These are phyloP conservation scores for Fusarium xylarioides DNA, from an alignment of 2,329 filamentous ascomycete genomes.

Conservation along the genomic window DNA sequence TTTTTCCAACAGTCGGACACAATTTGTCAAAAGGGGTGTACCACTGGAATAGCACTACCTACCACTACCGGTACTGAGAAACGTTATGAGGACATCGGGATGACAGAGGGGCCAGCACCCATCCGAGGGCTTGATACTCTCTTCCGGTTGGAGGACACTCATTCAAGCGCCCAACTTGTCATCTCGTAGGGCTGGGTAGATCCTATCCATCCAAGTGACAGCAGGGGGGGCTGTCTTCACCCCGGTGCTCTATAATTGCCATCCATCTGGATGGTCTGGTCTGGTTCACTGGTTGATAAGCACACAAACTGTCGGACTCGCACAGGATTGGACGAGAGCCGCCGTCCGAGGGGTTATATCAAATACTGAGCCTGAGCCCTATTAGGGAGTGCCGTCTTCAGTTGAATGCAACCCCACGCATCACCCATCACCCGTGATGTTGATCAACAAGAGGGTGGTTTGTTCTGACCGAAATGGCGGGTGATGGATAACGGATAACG, in stretches of 20 bases:
- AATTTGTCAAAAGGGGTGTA: slow-evolving; percentile 23
- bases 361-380: neutral
- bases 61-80: neutral
- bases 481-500: slow-evolving; percentile 31
- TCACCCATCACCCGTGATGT: slow-evolving; percentile 13
- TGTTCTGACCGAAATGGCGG: slow-evolving; percentile 9
- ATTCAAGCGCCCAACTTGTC: slow-evolving; percentile 20
- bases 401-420: slow-evolving; percentile 22
- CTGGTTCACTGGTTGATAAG: slow-evolving; percentile 19
- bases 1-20: neutral
- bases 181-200: slow-evolving; percentile 27
- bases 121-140: neutral
- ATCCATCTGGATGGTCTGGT: neutral
- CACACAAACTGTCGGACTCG: slow-evolving; percentile 20
- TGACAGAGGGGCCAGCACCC: slow-evolving; percentile 1
- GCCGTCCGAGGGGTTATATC: neutral
- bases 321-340: slow-evolving; percentile 15
- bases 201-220: slow-evolving; percentile 1
- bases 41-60: neutral
- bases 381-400: neutral
- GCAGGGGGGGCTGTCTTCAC: neutral
- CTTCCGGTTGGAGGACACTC: slow-evolving; percentile 11
- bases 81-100: neutral
- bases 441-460: slow-evolving; percentile 25
- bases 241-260: neutral